Evolutionary conservation across 2,329 filamentous ascomycete species (phyloP).

Genomic region (Colletotrichum incanum): DNA sequence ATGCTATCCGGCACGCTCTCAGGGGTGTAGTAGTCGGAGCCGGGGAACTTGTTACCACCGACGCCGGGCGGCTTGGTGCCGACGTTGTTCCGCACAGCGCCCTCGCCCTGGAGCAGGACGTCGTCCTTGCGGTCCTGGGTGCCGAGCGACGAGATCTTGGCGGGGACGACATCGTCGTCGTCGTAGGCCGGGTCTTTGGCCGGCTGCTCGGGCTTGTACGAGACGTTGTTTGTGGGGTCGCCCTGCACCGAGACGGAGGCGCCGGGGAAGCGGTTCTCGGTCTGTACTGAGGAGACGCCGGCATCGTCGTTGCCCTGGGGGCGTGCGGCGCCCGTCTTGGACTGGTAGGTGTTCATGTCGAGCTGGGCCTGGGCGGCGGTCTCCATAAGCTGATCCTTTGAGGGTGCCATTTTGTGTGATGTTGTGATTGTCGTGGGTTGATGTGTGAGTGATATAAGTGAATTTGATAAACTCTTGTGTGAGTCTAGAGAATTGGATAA

Average conservation of each 20-base stretch:
- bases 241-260: constrained; percentile 57
- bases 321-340: constrained; percentile 62
- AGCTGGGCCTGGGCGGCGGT: constrained; percentile 63
- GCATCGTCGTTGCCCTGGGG: constrained; percentile 57
- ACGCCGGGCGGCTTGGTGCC: constrained; percentile 53
- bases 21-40: constrained; percentile 57
- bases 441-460: neutral
- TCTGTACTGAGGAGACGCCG: constrained; percentile 58
- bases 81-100: constrained; percentile 57
- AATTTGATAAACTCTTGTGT: neutral
- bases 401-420: constrained; percentile 47
- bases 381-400: constrained; percentile 56
- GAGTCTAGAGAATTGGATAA: neutral
- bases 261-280: constrained; percentile 61
- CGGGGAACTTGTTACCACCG: constrained; percentile 58
- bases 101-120: constrained; percentile 50
- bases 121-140: constrained; percentile 36
- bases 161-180: constrained; percentile 55
- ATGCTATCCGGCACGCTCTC: constrained; percentile 59
- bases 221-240: constrained; percentile 61
- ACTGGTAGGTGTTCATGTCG: constrained; percentile 64
- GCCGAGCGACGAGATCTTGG: constrained; percentile 39
- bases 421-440: neutral
- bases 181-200: constrained; percentile 53
- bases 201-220: constrained; percentile 58